Evolutionary conservation across 2,329 filamentous ascomycete genomes (phyloP), one percentile per base, ranked within the genome.

Genomic region (Rosellinia necatrix): DNA sequence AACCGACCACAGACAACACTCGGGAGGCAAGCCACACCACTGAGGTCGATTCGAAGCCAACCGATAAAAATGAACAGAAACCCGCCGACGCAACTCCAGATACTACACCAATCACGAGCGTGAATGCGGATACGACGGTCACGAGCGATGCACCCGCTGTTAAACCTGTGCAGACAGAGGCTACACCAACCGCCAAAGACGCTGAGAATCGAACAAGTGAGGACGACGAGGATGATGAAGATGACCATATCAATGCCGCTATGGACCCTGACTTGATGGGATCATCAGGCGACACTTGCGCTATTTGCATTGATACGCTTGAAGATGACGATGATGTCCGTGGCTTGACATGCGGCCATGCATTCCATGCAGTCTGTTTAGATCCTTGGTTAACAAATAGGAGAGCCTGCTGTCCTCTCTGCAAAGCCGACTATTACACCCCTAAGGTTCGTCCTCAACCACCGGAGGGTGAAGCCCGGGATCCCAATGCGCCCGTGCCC

Each of bases 321-420:
- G 94, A 99, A 72, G 91, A 97, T 61, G 91, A 97, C 61, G 94
- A 97, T 66, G 93, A 99, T 70, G 87, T 99, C 46, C 90, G 94
- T 64, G 94, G 94, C 2, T 77, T 99, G 59, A 92, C 91, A 3
- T 99, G 94, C 69, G 94, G 94, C n/a, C 94, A 99, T 73, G 92
- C 93, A 50, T 99, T 97, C 83, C 94, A 99, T 72, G 92, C 92
- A 47, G 90, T 89, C 34, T 99, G 94, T 70, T 85, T 99, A 44
- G 94, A 99, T 66, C 94, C 94, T 9, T 99, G 94, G 94, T 78
- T 99, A 61, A 99, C 94, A 8, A 92, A 90, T 69, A 86, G 94
- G 61, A 88, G 93, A 63, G 94, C 94, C 22, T 97, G 93, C 78
- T 99, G 94, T 72, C 94, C 94, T 5, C 86, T 99, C 6, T 99